Evolutionary conservation across 2,329 filamentous ascomycete species (phyloP).

Genomic region (Chaetomiaceae sp.): DNA sequence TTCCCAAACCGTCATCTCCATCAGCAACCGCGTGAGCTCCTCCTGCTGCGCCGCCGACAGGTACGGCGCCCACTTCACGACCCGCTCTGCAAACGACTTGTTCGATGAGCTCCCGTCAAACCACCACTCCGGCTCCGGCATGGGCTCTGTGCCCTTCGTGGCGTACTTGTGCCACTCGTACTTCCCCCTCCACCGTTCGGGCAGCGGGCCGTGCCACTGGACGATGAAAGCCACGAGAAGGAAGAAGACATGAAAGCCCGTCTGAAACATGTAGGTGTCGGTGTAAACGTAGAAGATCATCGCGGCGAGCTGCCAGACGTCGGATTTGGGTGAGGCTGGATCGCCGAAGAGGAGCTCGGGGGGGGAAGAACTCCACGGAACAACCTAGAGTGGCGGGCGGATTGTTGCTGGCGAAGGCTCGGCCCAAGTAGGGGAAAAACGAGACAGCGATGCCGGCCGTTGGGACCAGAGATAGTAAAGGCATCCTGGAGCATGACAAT

Average conservation of each 20-base stretch:
- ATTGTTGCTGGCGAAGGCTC: background rate
- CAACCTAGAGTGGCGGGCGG: background rate
- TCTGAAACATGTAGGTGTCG: background rate
- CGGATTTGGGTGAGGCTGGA: background rate
- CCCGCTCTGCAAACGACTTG: background rate
- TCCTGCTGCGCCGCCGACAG: background rate
- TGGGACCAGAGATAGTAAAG: constrained; percentile 2
- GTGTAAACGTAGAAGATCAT: background rate
- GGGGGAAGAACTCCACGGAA: background rate
- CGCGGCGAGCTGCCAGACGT: constrained; percentile 1
- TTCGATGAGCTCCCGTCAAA: background rate
- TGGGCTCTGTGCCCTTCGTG: background rate
- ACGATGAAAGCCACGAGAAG: constrained; percentile 1
- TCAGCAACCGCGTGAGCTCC: background rate
- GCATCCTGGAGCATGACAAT: constrained; percentile 1
- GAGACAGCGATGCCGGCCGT: constrained; percentile 2
- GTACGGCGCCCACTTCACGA: background rate
- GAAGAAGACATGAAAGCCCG: background rate
- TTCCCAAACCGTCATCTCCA: constrained; percentile 3
- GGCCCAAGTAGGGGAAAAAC: background rate
- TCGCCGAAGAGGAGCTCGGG: background rate
- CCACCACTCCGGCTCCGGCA: constrained; percentile 4
- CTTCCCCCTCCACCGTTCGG: background rate
- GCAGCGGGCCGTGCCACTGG: background rate
- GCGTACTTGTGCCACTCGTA: constrained; percentile 1